Percentiles rank a stretch among this genome's conserved stretches.
Evolutionary conservation across 805 yeast genomes (phyloP).

Genomic region (Lipomyces oligophaga): DNA sequence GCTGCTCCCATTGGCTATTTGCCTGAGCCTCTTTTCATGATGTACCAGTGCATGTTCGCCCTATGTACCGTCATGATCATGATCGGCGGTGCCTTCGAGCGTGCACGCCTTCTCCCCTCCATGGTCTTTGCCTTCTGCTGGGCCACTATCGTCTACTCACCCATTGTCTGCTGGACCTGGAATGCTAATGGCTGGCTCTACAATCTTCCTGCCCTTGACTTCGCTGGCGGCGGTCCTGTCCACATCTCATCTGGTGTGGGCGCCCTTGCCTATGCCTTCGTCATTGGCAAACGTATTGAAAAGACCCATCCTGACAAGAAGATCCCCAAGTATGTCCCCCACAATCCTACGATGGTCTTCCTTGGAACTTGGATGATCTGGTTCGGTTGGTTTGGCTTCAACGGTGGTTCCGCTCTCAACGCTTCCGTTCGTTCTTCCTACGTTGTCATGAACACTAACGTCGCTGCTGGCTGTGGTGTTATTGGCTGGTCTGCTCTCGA

Average conservation of each 20-base stretch:
- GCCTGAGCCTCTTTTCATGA: slow-evolving; percentile 89
- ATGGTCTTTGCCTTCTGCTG: slow-evolving; percentile 90
- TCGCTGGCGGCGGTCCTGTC: slow-evolving; percentile 99
- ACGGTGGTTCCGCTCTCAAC: slow-evolving; percentile 96
- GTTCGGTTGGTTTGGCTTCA: slow-evolving; percentile 99
- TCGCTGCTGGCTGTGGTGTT: slow-evolving; percentile 93
- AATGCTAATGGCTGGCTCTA: slow-evolving; percentile 88
- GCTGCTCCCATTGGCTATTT: slow-evolving; percentile 68
- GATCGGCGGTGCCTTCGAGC: slow-evolving; percentile 97
- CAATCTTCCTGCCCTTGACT: slow-evolving; percentile 80
- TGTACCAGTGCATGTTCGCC: slow-evolving; percentile 97
- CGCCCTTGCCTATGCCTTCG: slow-evolving; percentile 87
- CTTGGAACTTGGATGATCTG: slow-evolving; percentile 91
- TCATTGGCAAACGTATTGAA: slow-evolving; percentile 85
- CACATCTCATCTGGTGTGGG: slow-evolving; percentile 93
- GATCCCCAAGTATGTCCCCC: slow-evolving; percentile 49
- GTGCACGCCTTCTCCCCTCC: slow-evolving; percentile 95
- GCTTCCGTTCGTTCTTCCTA: slow-evolving; percentile 91
- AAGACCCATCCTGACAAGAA: slow-evolving; percentile 6
- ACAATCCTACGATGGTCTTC: slow-evolving; percentile 84
- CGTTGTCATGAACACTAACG: slow-evolving; percentile 86
- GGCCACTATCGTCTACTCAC: slow-evolving; percentile 94
- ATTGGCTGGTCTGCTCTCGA: slow-evolving; percentile 92
- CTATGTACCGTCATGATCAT: slow-evolving; percentile 86
- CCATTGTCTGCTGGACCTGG: slow-evolving; percentile 98